phyloP scores from a whole-genome alignment of 345 rosid species.

The Ailanthus altissimus region DNA sequence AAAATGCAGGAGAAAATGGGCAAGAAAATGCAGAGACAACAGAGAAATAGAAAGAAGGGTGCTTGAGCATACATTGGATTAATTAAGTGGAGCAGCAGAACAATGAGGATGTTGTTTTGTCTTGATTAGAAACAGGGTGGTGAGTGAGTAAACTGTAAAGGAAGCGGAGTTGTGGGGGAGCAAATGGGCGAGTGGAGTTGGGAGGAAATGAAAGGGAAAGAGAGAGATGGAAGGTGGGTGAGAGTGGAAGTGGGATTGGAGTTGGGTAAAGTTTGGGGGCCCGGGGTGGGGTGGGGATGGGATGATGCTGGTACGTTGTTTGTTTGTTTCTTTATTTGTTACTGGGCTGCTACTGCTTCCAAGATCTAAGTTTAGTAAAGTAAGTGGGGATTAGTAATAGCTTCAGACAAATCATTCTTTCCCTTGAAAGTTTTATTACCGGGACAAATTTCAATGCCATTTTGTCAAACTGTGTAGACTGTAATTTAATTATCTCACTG shows the following conservation, averaged over 20 bases:
- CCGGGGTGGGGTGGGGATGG: conserved; percentile 12
- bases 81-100: too few relatives aligned
- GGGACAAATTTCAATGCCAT: too few relatives aligned
- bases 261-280: too few relatives aligned
- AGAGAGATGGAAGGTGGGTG: neutral
- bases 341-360: neutral
- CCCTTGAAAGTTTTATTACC: too few relatives aligned
- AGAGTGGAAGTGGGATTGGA: too few relatives aligned
- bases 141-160: too few relatives aligned
- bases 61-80: conserved; percentile 2
- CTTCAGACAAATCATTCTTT: too few relatives aligned
- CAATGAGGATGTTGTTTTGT: neutral
- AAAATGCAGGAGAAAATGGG: conserved; percentile 20
- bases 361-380: neutral
- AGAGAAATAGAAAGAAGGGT: conserved; percentile 21
- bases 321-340: too few relatives aligned
- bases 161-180: neutral
- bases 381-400: conserved; percentile 16
- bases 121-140: too few relatives aligned
- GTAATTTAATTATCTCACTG: too few relatives aligned
- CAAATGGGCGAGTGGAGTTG: neutral
- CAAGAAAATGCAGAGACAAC: conserved; percentile 28
- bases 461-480: too few relatives aligned
- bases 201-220: neutral
- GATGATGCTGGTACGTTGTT: conserved; percentile 11